Evolutionary conservation across 2,329 filamentous ascomycete species (phyloP).

Genomic region (Fusarium udum): DNA sequence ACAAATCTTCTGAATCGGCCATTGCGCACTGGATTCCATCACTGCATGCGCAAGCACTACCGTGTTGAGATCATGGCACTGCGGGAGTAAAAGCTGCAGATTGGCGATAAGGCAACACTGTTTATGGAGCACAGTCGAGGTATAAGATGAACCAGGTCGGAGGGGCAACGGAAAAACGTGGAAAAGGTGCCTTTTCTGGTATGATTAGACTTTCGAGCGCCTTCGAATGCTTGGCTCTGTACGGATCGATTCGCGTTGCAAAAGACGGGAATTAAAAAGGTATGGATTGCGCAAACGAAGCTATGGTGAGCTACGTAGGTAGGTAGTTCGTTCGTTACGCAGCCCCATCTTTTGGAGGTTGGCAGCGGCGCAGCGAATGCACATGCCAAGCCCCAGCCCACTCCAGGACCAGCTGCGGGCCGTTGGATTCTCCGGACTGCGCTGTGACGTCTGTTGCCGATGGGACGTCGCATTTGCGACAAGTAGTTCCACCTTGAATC

Average conservation of each 20-base stretch:
- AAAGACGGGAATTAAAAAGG: conserved; percentile 14
- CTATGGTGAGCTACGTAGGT: conserved; percentile 41
- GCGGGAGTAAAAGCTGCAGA: conserved; percentile 30
- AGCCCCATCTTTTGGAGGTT: conserved; percentile 38
- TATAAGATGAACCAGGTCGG: conserved; percentile 20
- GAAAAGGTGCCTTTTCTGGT: neutral
- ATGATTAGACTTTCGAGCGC: neutral
- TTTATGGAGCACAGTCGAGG: conserved; percentile 38
- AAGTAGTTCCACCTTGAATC: conserved; percentile 25
- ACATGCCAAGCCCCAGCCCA: conserved; percentile 14
- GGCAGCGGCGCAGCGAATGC: conserved; percentile 30
- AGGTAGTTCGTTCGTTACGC: conserved; percentile 37
- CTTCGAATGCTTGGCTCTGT: neutral
- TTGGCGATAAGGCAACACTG: conserved; percentile 33
- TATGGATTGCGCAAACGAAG: conserved; percentile 32
- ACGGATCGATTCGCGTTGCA: neutral
- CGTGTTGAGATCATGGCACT: conserved; percentile 42
- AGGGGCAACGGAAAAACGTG: conserved; percentile 28
- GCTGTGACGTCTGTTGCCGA: conserved; percentile 40
- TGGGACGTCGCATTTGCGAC: conserved; percentile 27
- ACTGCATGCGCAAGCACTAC: conserved; percentile 45
- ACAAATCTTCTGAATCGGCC: conserved; percentile 59
- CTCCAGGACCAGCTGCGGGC: conserved; percentile 28
- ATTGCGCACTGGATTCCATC: conserved; percentile 57
- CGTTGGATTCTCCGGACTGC: conserved; percentile 43